Base-by-base conservation (phyloP, 2,329 filamentous ascomycete genomes). In the Fusarium sp. region DNA sequence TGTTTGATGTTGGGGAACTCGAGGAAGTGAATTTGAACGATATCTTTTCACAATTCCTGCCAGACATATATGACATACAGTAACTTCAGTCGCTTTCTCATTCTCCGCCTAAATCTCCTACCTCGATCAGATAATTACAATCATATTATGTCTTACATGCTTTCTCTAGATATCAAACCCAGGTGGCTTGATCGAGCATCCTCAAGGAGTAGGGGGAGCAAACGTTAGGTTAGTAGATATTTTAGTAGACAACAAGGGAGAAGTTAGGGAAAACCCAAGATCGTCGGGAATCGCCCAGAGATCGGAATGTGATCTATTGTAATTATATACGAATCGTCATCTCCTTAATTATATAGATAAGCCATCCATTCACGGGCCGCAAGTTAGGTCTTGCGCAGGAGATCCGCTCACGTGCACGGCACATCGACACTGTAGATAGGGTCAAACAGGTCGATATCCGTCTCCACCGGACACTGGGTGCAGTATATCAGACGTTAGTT, bases 381-480 rank as follows among this genome's bases (percentile, higher is more conserved):
- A 11, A n/a, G n/a, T 14, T 58, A 10, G 18, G 20, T 36, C 6
- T n/a, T 2, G 3, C 14, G 17, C 6, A 8, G 6, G 18, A 17
- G 14, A 48, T n/a, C 66, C 66, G 64, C 66, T 69, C 66, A 68
- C 66, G 66, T 68, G 66, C 28, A 48, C 66, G 55, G 66, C 14
- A 22, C 12, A 17, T 30, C 13, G 22, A 26, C 7, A 8, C 20
- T 24, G 6, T 42, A 18, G n/a, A 36, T 11, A 32, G n/a, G n/a
- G n/a, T 44, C 36, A 26, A 5, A 30, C 20, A 2, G 4, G 8
- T 8, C 14, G 3, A 17, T 28, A 54, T 54, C 55, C 66, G 63
- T 66, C 54, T 39, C 66, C 66, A 68, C 54, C 10, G 1, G 45
- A 45, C 8, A n/a, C 6, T 22, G 7, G 10, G 10, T 20, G 0